A percentile compares a stretch with the other conserved stretches of the same genome.
phyloP scores from a whole-genome alignment of 768 basidiomycete species.

The Xerocomellus chrysenteron region DNA sequence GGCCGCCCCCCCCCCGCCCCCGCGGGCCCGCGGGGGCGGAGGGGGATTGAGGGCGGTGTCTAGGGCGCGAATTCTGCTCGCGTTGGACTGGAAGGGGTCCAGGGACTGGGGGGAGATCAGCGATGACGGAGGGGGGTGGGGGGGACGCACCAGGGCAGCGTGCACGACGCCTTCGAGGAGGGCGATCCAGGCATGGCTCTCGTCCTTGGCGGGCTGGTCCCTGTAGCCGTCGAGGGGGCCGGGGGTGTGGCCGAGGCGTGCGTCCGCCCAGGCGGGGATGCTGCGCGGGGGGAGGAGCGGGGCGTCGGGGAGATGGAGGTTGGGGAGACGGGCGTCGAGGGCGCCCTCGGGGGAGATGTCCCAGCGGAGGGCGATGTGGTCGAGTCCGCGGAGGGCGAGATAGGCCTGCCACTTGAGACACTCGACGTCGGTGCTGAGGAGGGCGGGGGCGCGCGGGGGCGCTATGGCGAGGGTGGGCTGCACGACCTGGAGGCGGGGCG shows the following conservation, averaged over 20 bases:
- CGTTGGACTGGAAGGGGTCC: slow-evolving; percentile 37
- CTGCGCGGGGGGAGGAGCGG: slow-evolving; percentile 59
- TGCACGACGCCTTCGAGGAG: slow-evolving; percentile 77
- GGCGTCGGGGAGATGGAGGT: slow-evolving; percentile 55
- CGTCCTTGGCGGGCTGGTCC: slow-evolving; percentile 57
- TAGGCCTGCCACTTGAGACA: slow-evolving; percentile 92
- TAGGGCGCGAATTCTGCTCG: slow-evolving; percentile 34
- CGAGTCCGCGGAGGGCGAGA: slow-evolving; percentile 55
- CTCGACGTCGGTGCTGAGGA: slow-evolving; percentile 75
- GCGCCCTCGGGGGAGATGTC: slow-evolving; percentile 72
- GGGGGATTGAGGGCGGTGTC: slow-evolving; percentile 60
- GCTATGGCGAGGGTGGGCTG: slow-evolving; percentile 66
- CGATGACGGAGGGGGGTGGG: background rate
- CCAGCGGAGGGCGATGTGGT: slow-evolving; percentile 54
- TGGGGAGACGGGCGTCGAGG: slow-evolving; percentile 66
- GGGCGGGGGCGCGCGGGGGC: slow-evolving; percentile 39
- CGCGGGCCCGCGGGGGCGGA: too few species aligned
- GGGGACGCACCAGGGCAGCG: slow-evolving; percentile 61
- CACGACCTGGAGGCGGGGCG: slow-evolving; percentile 21
- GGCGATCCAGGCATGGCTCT: slow-evolving; percentile 80
- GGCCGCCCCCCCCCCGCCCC: too few species aligned
- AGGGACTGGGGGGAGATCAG: slow-evolving; percentile 39
- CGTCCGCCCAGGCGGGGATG: slow-evolving; percentile 77
- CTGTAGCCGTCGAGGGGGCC: slow-evolving; percentile 65
- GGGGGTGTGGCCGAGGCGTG: slow-evolving; percentile 40